A percentile compares a stretch with the other conserved stretches of the same genome.
Conservation (phyloP, 164 flowering plant genomes). For the Aristolochia fimbriata region DNA sequence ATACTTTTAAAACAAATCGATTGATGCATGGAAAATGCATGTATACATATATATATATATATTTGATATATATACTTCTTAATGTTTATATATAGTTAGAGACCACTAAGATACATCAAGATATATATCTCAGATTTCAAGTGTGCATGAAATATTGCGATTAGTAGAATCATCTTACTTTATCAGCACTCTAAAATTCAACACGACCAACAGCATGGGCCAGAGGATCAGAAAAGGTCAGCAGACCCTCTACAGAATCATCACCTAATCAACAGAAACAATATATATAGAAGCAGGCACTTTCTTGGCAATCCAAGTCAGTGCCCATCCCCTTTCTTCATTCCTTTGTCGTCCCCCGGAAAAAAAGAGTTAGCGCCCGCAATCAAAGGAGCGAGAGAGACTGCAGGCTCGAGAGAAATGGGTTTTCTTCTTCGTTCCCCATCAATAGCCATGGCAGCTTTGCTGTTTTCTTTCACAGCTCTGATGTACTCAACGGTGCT, state of each 20-base stretch:
- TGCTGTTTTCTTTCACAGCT: constrained; percentile 2
- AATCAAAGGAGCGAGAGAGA: not conserved
- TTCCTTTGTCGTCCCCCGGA: not conserved
- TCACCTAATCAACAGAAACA: constrained; percentile 9
- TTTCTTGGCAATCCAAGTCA: too few relatives aligned
- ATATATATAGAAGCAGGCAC: not conserved
- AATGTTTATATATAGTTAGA: not conserved
- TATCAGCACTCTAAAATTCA: constrained; percentile 11
- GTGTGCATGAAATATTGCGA: not conserved
- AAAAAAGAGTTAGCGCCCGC: too few relatives aligned
- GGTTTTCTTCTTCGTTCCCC: constrained; percentile 3
- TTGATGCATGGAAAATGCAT: too few relatives aligned
- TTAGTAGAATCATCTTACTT: constrained; percentile 5
- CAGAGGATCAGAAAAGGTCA: not conserved
- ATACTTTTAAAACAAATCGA: too few relatives aligned
- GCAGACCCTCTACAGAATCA: not conserved
- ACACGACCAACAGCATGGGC: not conserved
- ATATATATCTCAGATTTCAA: not conserved
- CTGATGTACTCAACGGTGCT: constrained; percentile 1
- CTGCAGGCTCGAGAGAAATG: not conserved
- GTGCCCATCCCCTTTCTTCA: not conserved
- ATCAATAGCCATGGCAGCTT: not conserved
- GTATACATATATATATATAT: too few relatives aligned
- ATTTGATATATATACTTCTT: too few relatives aligned
- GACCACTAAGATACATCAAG: not conserved